Evolutionary conservation across 805 yeast species (phyloP), one percentile per base, ranked within the genome.

Genomic region (Candida maltosa): DNA sequence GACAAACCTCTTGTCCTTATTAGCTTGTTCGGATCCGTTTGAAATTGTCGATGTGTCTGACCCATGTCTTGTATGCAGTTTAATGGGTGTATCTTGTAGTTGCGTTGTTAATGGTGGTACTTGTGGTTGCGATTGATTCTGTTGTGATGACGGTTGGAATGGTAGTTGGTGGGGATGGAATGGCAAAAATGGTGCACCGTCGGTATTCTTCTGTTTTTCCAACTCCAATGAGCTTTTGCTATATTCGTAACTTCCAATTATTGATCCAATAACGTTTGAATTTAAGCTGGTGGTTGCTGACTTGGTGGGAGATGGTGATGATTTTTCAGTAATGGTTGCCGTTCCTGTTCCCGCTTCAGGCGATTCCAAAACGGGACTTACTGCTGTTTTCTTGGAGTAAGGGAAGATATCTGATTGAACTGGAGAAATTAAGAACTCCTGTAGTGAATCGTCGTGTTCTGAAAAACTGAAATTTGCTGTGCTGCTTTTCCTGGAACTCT

Each of bases 1-100:
- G 17, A 63, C 62, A 44, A 66, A 67, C 28, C 73, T 45, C 46
- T 62, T 62, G 40, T 62, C 67, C 42, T 60, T 64, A 37, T 56
- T 59, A 16, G 49, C 48, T 22, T 49, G 52, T 25, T 56, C 53
- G 1, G 69, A 60, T 1, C 54, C 41, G 35, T 45, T 51, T 4
- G 70, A 64, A 4, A 55, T 46, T 5, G 53, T 52, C 1, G 68
- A 61, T 1, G 69, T 54, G 29, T 54, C 69, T 1, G 69, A 60
- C 16, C 58, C 57, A 23, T 66, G 61, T 20, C 71, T 41, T 22
- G 34, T 40, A 35, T 62, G 68, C 5, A 20, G 20, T 26, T 2
- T 19, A 12, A 16, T 15, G 12, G 18, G 11, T 23, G 16, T n/a
- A 16, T 9, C 7, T 8, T 31, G 8, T 11, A 4, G 8, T n/a